A percentile compares a stretch with the other conserved stretches of the same genome.
Evolutionary conservation across 2,329 filamentous ascomycete genomes (phyloP).

Genomic region (Aspergillus uvarum): DNA sequence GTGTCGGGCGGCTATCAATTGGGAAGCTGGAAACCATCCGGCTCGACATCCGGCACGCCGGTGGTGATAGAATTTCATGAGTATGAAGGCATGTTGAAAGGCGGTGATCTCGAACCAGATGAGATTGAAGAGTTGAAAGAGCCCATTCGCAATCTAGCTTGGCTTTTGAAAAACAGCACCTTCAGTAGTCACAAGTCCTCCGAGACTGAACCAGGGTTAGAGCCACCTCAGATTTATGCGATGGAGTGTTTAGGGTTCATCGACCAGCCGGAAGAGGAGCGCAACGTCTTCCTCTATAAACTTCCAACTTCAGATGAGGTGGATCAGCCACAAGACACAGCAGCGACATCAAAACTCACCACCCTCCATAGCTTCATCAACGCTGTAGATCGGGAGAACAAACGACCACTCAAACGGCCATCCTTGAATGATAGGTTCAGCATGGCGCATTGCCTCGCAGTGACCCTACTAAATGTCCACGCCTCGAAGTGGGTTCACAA

Average conservation of each 20-base stretch:
- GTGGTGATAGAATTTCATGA: constrained; percentile 30
- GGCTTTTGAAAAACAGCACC: constrained; percentile 29
- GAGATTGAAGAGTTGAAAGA: constrained; percentile 26
- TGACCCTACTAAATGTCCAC: constrained; percentile 28
- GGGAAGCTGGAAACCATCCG: constrained; percentile 18
- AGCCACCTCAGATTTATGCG: constrained; percentile 28
- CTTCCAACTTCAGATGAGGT: constrained; percentile 15
- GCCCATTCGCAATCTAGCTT: constrained; percentile 29
- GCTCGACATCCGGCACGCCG: neutral
- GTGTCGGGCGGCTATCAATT: constrained; percentile 22
- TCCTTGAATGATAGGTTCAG: constrained; percentile 26
- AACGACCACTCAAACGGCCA: constrained; percentile 11
- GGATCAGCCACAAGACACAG: neutral
- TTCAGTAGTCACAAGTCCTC: constrained; percentile 12
- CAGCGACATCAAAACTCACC: constrained; percentile 1
- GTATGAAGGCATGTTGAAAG: constrained; percentile 24
- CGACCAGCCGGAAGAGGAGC: constrained; percentile 26
- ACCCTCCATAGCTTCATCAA: constrained; percentile 26
- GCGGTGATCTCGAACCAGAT: constrained; percentile 26
- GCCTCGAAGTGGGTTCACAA: constrained; percentile 31
- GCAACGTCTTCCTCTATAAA: constrained; percentile 27
- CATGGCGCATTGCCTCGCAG: constrained; percentile 27
- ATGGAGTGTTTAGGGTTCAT: constrained; percentile 29
- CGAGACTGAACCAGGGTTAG: neutral
- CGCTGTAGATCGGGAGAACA: constrained; percentile 18